These are phyloP conservation scores for Trametes hirsuta DNA, from an alignment of 1,284 basidiomycete genomes.

Conservation along the genomic window DNA sequence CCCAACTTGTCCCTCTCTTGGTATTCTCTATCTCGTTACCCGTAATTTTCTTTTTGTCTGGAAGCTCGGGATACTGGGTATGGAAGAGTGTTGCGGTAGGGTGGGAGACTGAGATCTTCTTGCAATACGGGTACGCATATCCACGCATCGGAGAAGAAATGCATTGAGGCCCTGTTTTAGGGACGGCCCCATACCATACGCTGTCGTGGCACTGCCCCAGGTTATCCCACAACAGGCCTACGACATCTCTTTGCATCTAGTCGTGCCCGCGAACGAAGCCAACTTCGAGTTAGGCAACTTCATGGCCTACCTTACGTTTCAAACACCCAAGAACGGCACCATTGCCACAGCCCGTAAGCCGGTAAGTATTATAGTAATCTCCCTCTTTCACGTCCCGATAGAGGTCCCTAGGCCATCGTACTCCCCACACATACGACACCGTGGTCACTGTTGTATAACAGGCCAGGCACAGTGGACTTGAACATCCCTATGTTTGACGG, in stretches of 20 bases:
- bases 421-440: constrained; percentile 44
- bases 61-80: constrained; percentile 68
- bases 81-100: constrained; percentile 69
- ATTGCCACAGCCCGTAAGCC: constrained; percentile 60
- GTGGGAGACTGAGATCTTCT: constrained; percentile 66
- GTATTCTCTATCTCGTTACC: constrained; percentile 67
- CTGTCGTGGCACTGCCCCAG: constrained; percentile 50
- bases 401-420: constrained; percentile 54
- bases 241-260: constrained; percentile 68
- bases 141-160: neutral
- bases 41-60: constrained; percentile 57
- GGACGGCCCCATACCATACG: constrained; percentile 65
- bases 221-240: constrained; percentile 67
- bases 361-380: constrained; percentile 44
- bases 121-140: constrained; percentile 73
- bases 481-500: constrained; percentile 57
- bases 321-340: constrained; percentile 61
- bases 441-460: constrained; percentile 42
- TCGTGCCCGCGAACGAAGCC: constrained; percentile 63
- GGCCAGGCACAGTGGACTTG: constrained; percentile 47
- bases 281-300: constrained; percentile 80
- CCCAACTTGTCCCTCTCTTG: constrained; percentile 61
- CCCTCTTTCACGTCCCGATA: neutral
- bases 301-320: constrained; percentile 67
- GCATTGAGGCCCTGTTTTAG: constrained; percentile 39